phyloP scores from a whole-genome alignment of 2,329 filamentous ascomycete genomes.

The Cytospora leucostoma region DNA sequence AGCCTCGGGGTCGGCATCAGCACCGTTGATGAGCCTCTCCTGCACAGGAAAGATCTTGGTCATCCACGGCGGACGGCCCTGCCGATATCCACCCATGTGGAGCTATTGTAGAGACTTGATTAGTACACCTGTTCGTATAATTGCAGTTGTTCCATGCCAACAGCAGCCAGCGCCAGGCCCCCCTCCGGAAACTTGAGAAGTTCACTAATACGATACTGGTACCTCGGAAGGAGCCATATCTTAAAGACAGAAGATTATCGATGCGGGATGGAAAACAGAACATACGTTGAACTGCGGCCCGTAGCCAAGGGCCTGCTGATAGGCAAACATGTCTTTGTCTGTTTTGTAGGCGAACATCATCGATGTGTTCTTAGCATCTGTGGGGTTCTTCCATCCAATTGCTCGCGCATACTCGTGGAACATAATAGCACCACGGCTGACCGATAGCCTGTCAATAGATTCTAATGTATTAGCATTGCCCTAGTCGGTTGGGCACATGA shows the following conservation, averaged over 20 bases:
- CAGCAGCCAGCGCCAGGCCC: too few relatives aligned
- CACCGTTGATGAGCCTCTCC: conserved; percentile 36
- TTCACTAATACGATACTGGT: too few relatives aligned
- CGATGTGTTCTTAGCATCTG: not conserved
- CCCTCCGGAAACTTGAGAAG: too few relatives aligned
- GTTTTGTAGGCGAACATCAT: conserved; percentile 6
- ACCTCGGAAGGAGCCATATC: too few relatives aligned
- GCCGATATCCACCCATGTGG: conserved; percentile 36
- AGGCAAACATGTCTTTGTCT: conserved; percentile 8
- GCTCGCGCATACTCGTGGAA: conserved; percentile 3
- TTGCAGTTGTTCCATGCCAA: too few relatives aligned
- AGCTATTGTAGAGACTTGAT: too few relatives aligned
- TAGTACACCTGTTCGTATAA: too few relatives aligned
- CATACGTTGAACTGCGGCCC: not conserved
- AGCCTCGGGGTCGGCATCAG: conserved; percentile 31
- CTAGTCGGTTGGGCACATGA: conserved; percentile 19
- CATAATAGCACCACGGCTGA: conserved; percentile 12
- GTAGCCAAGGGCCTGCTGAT: conserved; percentile 3
- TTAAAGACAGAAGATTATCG: too few relatives aligned
- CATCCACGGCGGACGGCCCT: conserved; percentile 40
- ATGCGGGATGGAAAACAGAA: too few relatives aligned
- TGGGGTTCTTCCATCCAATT: not conserved
- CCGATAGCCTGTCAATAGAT: too few relatives aligned
- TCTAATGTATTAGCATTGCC: too few relatives aligned
- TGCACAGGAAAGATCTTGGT: conserved; percentile 38